Evolutionary conservation across 805 yeast species (phyloP).

Genomic region (Metschnikowia similis): DNA sequence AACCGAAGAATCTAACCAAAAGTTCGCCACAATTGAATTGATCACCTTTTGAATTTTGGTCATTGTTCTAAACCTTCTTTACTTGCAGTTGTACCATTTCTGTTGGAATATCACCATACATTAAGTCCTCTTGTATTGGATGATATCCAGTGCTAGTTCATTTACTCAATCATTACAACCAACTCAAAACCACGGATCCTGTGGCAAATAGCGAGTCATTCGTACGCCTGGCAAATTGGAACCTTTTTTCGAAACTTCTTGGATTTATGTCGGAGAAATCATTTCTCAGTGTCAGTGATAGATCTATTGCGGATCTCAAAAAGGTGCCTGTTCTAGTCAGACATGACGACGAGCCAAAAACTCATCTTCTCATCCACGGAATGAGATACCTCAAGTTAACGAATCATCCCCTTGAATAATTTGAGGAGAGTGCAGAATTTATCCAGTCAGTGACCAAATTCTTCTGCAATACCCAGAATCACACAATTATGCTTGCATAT

Average conservation of each 20-base stretch:
- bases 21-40: too few relatives aligned
- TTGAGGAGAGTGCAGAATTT: conserved; percentile 93
- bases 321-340: conserved; percentile 51
- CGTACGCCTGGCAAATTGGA: conserved; percentile 91
- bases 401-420: conserved; percentile 80
- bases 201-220: conserved; percentile 54
- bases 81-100: too few relatives aligned
- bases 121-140: too few relatives aligned
- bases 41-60: too few relatives aligned
- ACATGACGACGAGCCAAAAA: conserved; percentile 46
- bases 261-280: conserved; percentile 88
- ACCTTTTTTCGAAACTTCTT: conserved; percentile 77
- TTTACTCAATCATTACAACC: too few relatives aligned
- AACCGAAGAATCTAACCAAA: too few relatives aligned
- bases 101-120: too few relatives aligned
- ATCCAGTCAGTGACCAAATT: conserved; percentile 82
- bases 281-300: conserved; percentile 83
- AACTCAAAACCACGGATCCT: conserved; percentile 84
- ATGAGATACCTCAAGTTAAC: conserved; percentile 80
- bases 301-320: conserved; percentile 90
- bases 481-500: conserved; percentile 67
- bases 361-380: conserved; percentile 78
- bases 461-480: conserved; percentile 60
- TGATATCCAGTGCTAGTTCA: too few relatives aligned
- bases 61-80: too few relatives aligned